phyloP scores from a whole-genome alignment of 2,329 filamentous ascomycete species.

The Spiromastix sp. region DNA sequence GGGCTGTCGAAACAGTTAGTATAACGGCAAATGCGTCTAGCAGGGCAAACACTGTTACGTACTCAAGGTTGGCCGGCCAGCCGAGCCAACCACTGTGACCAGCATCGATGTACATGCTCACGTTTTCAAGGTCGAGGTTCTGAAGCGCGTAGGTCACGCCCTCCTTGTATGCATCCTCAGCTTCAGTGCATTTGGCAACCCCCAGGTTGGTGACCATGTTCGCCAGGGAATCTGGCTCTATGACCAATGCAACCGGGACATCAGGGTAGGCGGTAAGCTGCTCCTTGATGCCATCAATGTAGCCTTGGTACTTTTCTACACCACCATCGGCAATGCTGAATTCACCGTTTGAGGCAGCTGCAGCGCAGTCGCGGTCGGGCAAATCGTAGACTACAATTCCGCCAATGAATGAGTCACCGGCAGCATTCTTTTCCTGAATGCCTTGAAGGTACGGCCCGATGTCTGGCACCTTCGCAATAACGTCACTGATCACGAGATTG shows the following conservation, averaged over 20 bases:
- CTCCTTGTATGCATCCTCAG: constrained; percentile 29
- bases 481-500: constrained; percentile 1
- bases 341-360: constrained; percentile 35
- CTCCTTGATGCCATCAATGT: constrained; percentile 30
- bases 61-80: constrained; percentile 32
- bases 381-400: constrained; percentile 38
- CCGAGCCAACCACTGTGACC: constrained; percentile 37
- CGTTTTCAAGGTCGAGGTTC: constrained; percentile 28
- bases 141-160: constrained; percentile 35
- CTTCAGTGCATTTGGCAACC: constrained; percentile 28
- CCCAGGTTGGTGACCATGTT: constrained; percentile 34
- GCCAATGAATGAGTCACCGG: constrained; percentile 31
- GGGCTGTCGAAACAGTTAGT: background rate
- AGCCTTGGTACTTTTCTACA: constrained; percentile 28
- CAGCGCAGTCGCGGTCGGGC: constrained; percentile 37
- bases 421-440: too few species aligned
- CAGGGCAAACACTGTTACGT: constrained; percentile 6
- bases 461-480: constrained; percentile 9
- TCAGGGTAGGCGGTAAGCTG: constrained; percentile 29
- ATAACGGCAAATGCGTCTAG: background rate
- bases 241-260: constrained; percentile 33
- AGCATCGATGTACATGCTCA: constrained; percentile 34
- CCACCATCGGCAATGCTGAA: constrained; percentile 27
- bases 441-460: constrained; percentile 5
- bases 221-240: constrained; percentile 37